Percentiles rank a stretch among this genome's conserved stretches.
Conservation (phyloP, 108 stramenopile species). For the Aurantiochytrium sp. region DNA sequence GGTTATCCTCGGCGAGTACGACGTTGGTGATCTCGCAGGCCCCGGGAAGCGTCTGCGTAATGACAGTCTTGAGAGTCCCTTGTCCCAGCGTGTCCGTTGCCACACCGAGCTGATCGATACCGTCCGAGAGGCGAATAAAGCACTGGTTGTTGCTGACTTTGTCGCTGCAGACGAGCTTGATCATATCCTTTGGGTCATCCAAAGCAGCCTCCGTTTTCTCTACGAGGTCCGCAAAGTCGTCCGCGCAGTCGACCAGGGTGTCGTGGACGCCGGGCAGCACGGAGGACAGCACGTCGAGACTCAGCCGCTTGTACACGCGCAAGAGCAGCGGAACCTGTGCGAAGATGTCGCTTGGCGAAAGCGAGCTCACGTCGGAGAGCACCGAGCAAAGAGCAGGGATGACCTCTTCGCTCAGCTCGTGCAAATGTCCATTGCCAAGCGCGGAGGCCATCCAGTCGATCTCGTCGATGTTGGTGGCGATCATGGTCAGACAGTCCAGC, state of each 20-base stretch:
- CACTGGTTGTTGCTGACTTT: not conserved
- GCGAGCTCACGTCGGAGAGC: not conserved
- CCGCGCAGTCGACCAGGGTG: constrained; percentile 14
- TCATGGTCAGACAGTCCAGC: not conserved
- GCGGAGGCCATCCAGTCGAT: not conserved
- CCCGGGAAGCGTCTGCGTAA: not conserved
- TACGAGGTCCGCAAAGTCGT: not conserved
- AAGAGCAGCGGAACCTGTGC: not conserved
- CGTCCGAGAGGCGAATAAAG: not conserved
- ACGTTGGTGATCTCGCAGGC: not conserved
- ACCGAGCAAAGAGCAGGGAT: not conserved
- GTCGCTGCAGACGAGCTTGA: not conserved
- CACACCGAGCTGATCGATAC: not conserved
- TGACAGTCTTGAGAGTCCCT: not conserved
- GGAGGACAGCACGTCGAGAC: not conserved
- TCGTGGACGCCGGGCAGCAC: constrained; percentile 16
- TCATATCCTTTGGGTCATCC: not conserved
- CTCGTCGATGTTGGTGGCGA: not conserved
- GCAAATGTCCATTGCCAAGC: constrained; percentile 3
- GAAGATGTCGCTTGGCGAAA: not conserved
- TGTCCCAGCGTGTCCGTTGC: not conserved
- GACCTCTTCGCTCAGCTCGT: not conserved
- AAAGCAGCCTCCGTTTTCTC: not conserved
- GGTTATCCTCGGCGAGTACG: not conserved
- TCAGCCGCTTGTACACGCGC: not conserved